phyloP scores from a whole-genome alignment of 345 rosid genomes.

The Jatropha curcas region DNA sequence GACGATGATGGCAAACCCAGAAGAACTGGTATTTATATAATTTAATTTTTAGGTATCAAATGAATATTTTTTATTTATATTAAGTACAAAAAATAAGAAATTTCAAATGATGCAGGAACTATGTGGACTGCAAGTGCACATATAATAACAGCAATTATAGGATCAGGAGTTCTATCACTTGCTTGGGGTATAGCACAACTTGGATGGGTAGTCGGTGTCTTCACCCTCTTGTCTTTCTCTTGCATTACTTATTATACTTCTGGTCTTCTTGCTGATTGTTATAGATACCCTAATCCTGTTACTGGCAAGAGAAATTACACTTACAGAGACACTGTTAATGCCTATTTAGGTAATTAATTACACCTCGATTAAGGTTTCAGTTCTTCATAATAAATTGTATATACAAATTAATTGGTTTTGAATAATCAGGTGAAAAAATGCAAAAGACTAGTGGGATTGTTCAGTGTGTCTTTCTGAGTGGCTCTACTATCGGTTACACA shows the following conservation, averaged over 20 bases:
- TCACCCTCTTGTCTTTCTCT: conserved; percentile 13
- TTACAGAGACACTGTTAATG: conserved; percentile 11
- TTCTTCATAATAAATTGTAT: too few species aligned
- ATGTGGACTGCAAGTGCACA: conserved; percentile 25
- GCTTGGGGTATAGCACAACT: conserved; percentile 24
- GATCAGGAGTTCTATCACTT: conserved; percentile 20
- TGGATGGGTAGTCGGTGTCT: conserved; percentile 18
- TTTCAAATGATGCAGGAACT: conserved; percentile 11
- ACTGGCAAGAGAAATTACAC: conserved; percentile 21
- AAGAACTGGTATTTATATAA: conserved; percentile 14
- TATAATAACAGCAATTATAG: conserved; percentile 27
- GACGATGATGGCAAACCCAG: conserved; percentile 24
- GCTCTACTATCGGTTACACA: conserved; percentile 9
- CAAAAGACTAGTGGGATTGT: conserved; percentile 10
- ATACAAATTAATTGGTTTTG: too few species aligned
- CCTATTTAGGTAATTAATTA: conserved; percentile 8
- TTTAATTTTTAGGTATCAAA: too few species aligned
- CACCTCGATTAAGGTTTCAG: too few species aligned
- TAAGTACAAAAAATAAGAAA: too few species aligned
- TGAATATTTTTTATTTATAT: too few species aligned
- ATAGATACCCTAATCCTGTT: conserved; percentile 14
- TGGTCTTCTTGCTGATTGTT: conserved; percentile 21
- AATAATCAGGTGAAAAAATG: conserved; percentile 9
- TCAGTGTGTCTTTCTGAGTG: conserved; percentile 16
- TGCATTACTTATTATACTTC: conserved; percentile 12